Conservation (phyloP, 352 stramenopile genomes). For the Globisporangium abappressorium region DNA sequence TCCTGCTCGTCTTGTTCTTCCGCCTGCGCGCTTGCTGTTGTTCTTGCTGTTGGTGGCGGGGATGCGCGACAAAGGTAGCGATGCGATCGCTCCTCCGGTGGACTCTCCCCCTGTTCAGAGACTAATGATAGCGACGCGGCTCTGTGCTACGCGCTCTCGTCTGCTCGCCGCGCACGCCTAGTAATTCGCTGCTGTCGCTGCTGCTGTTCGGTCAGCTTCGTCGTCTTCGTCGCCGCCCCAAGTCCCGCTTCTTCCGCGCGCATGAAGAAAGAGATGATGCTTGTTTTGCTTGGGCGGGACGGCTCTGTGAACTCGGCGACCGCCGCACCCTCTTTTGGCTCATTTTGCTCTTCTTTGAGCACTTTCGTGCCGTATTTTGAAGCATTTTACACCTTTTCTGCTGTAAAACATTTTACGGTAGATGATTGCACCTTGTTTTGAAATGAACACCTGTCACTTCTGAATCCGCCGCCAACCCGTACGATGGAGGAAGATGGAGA, state of each 20-base stretch:
- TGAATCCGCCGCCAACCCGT: constrained; percentile 4
- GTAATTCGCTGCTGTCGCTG: background rate
- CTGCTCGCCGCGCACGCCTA: background rate
- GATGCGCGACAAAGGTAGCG: background rate
- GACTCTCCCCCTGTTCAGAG: background rate
- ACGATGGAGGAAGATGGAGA: background rate
- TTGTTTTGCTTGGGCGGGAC: constrained; percentile 8
- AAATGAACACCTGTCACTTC: background rate
- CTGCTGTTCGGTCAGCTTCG: constrained; percentile 1
- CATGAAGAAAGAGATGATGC: constrained; percentile 16
- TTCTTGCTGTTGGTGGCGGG: constrained; percentile 11
- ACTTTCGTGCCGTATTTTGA: background rate
- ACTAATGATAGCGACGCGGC: background rate
- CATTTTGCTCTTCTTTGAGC: background rate
- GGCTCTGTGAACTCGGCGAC: background rate
- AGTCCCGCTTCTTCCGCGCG: constrained; percentile 16
- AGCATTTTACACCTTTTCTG: background rate
- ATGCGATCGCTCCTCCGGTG: background rate
- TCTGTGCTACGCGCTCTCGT: background rate
- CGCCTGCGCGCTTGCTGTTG: background rate
- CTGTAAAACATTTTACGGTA: background rate
- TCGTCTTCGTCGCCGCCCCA: constrained; percentile 9
- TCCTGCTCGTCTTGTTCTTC: background rate
- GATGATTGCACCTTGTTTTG: constrained; percentile 21
- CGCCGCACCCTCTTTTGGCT: constrained; percentile 4